Percentiles rank a stretch among this genome's conserved stretches.
Conservation (phyloP, 257 asterid species). For the Gynochthodes officinalis region DNA sequence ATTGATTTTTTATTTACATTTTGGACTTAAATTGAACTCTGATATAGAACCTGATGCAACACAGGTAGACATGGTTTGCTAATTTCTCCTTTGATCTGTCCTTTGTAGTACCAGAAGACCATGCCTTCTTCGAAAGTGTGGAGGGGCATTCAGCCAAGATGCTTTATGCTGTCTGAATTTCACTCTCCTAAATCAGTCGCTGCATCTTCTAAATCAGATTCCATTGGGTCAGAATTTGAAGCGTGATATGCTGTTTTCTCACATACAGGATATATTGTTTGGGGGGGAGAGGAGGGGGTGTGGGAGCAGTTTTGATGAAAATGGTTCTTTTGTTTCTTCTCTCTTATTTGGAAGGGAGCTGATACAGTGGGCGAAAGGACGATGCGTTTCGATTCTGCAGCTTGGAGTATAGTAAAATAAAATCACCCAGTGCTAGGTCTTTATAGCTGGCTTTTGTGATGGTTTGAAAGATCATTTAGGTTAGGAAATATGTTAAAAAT, state of each 20-base stretch:
- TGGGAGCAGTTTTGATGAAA: slow-evolving; percentile 32
- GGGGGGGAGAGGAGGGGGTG: slow-evolving; percentile 13
- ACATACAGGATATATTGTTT: slow-evolving; percentile 1
- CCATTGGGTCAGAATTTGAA: slow-evolving; percentile 38
- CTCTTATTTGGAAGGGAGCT: slow-evolving; percentile 30
- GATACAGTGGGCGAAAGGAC: slow-evolving; percentile 19
- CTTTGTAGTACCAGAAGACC: slow-evolving; percentile 56
- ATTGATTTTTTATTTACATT: background rate
- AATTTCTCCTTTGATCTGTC: background rate
- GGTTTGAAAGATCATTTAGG: slow-evolving; percentile 20
- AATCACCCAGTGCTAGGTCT: slow-evolving; percentile 26
- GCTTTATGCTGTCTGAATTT: slow-evolving; percentile 25
- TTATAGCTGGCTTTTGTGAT: slow-evolving; percentile 31
- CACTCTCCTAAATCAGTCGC: slow-evolving; percentile 32
- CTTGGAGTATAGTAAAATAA: slow-evolving; percentile 40
- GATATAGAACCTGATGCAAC: background rate
- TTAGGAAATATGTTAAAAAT: slow-evolving; percentile 33
- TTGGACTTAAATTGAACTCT: background rate
- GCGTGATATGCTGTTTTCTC: slow-evolving; percentile 31
- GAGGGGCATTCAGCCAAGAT: slow-evolving; percentile 40
- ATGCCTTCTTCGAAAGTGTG: slow-evolving; percentile 43
- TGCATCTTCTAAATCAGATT: slow-evolving; percentile 38
- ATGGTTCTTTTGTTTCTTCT: slow-evolving; percentile 25
- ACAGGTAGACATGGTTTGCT: background rate
- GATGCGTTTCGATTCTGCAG: slow-evolving; percentile 23